phyloP scores from a whole-genome alignment of 139 green algal genomes.

The Ostreobium quekettii region DNA sequence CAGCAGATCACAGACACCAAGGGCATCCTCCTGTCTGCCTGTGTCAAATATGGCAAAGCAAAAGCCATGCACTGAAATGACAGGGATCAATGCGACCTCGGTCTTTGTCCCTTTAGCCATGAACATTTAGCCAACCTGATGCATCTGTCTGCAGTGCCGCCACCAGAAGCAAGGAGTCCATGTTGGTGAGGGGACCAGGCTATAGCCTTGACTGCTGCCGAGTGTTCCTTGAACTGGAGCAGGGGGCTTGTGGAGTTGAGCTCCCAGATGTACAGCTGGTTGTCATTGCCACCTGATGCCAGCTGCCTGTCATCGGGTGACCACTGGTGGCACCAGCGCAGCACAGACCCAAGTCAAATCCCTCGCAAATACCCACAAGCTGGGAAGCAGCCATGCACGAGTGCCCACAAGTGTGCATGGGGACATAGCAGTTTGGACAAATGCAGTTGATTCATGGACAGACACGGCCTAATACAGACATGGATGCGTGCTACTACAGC shows the following conservation, averaged over 20 bases:
- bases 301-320: slow-evolving; percentile 66
- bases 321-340: slow-evolving; percentile 44
- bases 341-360: not conserved
- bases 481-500: no score
- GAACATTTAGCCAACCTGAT: slow-evolving; percentile 77
- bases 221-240: slow-evolving; percentile 63
- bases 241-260: slow-evolving; percentile 29
- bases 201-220: slow-evolving; percentile 89
- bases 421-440: not conserved
- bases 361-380: not conserved
- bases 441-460: not conserved
- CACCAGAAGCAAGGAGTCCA: slow-evolving; percentile 83
- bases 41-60: no score
- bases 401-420: not conserved
- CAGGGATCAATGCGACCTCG: no score
- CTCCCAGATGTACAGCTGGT: slow-evolving; percentile 50
- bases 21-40: no score
- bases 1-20: no score
- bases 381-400: not conserved
- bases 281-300: slow-evolving; percentile 80
- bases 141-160: slow-evolving; percentile 90
- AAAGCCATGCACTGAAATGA: no score
- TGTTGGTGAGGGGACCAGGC: slow-evolving; percentile 96
- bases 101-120: no score
- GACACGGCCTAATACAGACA: not conserved